A percentile compares a stretch with the other conserved stretches of the same genome.
Evolutionary conservation across 345 rosid genomes (phyloP).

Genomic region (Pistacia vera): DNA sequence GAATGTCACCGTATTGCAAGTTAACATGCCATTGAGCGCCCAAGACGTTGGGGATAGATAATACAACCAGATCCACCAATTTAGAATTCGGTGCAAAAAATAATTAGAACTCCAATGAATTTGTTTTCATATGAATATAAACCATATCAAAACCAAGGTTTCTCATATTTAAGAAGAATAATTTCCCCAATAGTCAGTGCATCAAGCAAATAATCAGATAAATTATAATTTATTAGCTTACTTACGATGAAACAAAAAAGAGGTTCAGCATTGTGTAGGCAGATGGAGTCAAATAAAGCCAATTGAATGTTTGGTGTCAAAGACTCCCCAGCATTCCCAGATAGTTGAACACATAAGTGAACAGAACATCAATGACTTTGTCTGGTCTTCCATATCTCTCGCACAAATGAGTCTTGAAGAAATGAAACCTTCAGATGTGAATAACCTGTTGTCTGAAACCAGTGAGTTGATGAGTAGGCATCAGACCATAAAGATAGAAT

Average conservation of each 20-base stretch:
- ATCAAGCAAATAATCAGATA: not conserved
- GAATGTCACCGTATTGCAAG: no score
- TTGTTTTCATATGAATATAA: not conserved
- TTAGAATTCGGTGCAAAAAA: constrained; percentile 28
- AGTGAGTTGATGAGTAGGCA: constrained; percentile 31
- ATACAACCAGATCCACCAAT: constrained; percentile 41
- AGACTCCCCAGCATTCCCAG: constrained; percentile 38
- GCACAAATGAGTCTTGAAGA: constrained; percentile 92
- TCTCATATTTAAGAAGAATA: not conserved
- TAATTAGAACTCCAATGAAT: not conserved
- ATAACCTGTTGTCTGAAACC: constrained; percentile 81
- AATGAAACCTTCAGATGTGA: constrained; percentile 88
- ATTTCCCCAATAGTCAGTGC: not conserved
- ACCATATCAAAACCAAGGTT: not conserved
- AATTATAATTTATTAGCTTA: constrained; percentile 3
- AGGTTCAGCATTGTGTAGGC: constrained; percentile 28
- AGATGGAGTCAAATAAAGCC: constrained; percentile 34
- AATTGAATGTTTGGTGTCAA: constrained; percentile 35
- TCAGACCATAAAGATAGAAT: constrained; percentile 17
- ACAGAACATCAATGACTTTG: no score
- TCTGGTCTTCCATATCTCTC: constrained; percentile 83
- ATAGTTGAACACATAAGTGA: constrained; percentile 31
- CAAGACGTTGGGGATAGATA: constrained; percentile 36
- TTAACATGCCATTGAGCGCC: constrained; percentile 34
- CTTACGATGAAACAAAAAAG: constrained; percentile 33